Conservation (phyloP, 345 rosid species). For the thale cress (Arabidopsis thaliana) region DNA sequence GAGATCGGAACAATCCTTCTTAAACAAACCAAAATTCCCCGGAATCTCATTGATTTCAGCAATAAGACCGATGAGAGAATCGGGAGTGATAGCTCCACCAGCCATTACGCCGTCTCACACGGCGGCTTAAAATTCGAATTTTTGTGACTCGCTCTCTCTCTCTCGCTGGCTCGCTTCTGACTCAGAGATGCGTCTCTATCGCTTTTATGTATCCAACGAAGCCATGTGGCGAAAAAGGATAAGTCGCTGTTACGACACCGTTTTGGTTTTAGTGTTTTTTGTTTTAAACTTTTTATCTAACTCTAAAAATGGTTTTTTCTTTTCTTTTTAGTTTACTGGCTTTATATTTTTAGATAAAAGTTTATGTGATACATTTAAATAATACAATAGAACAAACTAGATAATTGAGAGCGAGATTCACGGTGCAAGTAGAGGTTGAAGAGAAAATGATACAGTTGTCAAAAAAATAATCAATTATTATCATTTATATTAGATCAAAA, state of each 20-base stretch:
- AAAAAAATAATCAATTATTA: slow-evolving; percentile 41
- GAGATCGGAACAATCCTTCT: slow-evolving; percentile 83
- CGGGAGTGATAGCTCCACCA: slow-evolving; percentile 39
- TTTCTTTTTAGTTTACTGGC: neutral
- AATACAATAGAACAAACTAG: slow-evolving; percentile 10
- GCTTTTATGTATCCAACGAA: slow-evolving; percentile 34
- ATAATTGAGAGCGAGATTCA: slow-evolving; percentile 52
- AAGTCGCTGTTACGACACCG: slow-evolving; percentile 23
- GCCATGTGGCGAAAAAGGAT: slow-evolving; percentile 25
- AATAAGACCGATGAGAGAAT: slow-evolving; percentile 38
- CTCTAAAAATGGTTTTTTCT: neutral
- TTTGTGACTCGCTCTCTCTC: slow-evolving; percentile 7
- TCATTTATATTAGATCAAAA: slow-evolving; percentile 42
- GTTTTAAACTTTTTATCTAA: no score
- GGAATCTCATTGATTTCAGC: slow-evolving; percentile 33
- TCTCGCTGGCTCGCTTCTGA: slow-evolving; percentile 12
- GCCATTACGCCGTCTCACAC: slow-evolving; percentile 34
- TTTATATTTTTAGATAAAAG: neutral
- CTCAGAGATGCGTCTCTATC: slow-evolving; percentile 19
- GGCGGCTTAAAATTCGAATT: neutral
- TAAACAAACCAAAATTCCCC: slow-evolving; percentile 46
- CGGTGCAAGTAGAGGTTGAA: slow-evolving; percentile 34
- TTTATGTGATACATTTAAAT: neutral
- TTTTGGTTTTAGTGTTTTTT: neutral
- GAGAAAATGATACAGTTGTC: slow-evolving; percentile 53